A percentile compares a stretch with the other conserved stretches of the same genome.
phyloP scores from a whole-genome alignment of 306 rosid species.

The Fagus sylvatica region DNA sequence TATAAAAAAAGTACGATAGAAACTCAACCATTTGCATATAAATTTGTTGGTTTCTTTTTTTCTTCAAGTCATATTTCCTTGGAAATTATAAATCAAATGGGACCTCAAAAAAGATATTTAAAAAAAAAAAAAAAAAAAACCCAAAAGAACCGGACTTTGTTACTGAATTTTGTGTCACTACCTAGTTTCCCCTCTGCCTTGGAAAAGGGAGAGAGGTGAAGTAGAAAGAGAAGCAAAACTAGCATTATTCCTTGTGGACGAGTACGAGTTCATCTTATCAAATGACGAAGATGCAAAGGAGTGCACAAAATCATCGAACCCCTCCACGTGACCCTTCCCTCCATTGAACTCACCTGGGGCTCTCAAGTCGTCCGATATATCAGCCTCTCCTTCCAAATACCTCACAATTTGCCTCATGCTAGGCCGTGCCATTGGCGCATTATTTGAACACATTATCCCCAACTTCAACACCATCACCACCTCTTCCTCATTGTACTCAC shows the following conservation, averaged over 20 bases:
- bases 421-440: slow-evolving; percentile 50
- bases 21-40: too few relatives aligned
- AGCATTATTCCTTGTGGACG: slow-evolving; percentile 37
- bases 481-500: slow-evolving; percentile 45
- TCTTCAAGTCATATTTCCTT: too few relatives aligned
- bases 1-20: too few relatives aligned
- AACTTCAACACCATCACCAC: slow-evolving; percentile 54
- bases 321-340: slow-evolving; percentile 36
- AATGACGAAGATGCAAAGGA: slow-evolving; percentile 63
- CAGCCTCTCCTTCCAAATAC: slow-evolving; percentile 65
- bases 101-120: not conserved
- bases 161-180: slow-evolving; percentile 1
- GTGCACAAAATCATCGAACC: slow-evolving; percentile 65
- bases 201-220: slow-evolving; percentile 52
- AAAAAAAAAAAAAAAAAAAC: slow-evolving; percentile 1
- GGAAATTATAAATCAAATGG: not conserved
- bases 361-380: slow-evolving; percentile 40
- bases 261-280: slow-evolving; percentile 45
- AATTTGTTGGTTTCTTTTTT: too few relatives aligned
- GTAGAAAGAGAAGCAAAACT: slow-evolving; percentile 41
- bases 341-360: slow-evolving; percentile 28
- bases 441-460: slow-evolving; percentile 69
- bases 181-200: slow-evolving; percentile 44
- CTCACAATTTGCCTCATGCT: slow-evolving; percentile 61
- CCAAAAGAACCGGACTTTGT: not conserved